Evolutionary conservation across 2,329 filamentous ascomycete species (phyloP).

Genomic region (Fusarium sp.): DNA sequence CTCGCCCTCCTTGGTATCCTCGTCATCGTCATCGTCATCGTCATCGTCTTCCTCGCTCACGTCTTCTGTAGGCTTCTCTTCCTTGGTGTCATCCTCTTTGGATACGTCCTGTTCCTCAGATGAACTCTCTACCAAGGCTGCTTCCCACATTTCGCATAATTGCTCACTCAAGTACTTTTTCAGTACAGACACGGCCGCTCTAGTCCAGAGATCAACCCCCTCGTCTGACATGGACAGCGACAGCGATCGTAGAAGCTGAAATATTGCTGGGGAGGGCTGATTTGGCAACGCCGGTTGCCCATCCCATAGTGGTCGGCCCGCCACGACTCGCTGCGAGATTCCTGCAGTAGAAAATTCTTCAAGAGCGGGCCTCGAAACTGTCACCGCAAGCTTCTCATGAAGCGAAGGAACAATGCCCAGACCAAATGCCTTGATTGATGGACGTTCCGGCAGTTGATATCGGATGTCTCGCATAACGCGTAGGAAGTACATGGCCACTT

Average conservation of each 20-base stretch:
- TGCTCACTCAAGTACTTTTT: constrained; percentile 65
- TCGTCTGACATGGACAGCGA: constrained; percentile 72
- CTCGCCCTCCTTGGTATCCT: constrained; percentile 20
- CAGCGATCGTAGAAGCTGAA: constrained; percentile 74
- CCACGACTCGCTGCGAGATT: constrained; percentile 59
- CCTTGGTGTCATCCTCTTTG: constrained; percentile 12
- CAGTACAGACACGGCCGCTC: constrained; percentile 68
- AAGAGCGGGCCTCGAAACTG: constrained; percentile 61
- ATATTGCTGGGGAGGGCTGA: constrained; percentile 79
- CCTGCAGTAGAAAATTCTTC: constrained; percentile 56
- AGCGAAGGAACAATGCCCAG: constrained; percentile 69
- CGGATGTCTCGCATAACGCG: constrained; percentile 80
- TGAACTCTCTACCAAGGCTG: constrained; percentile 50
- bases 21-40: constrained; percentile 19
- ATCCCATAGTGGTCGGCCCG: constrained; percentile 80
- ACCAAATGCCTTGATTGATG: constrained; percentile 64
- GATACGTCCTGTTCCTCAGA: constrained; percentile 26
- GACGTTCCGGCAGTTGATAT: constrained; percentile 66
- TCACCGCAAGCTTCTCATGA: constrained; percentile 67
- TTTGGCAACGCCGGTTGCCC: constrained; percentile 76
- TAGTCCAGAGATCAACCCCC: constrained; percentile 85
- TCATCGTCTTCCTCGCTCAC: background rate
- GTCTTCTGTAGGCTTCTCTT: background rate
- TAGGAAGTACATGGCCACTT: constrained; percentile 71
- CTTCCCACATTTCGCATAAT: constrained; percentile 60